Base-by-base conservation (phyloP, 176 grass and related monocot genomes). In the Ensete glaucum region DNA sequence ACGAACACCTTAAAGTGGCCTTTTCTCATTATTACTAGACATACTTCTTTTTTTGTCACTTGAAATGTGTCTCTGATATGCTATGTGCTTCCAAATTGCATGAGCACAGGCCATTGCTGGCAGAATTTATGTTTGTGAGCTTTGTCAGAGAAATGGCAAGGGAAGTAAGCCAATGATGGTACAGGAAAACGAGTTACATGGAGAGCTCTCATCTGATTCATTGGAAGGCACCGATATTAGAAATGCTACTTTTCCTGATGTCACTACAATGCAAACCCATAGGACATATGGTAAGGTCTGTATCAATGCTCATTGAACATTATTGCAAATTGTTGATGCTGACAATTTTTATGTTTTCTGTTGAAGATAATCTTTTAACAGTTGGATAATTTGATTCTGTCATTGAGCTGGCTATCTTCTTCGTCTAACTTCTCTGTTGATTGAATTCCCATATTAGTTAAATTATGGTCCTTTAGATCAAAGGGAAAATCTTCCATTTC, bases 281-380 rank as follows among this genome's bases (percentile, higher is more conserved):
- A 75, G 74, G 81, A 87, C 53, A 75, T 78, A 88, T 68, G 93
- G 93, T 97, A 97, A 97, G 90, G 90, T 97, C 88, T 82, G 90
- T 97, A 87, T 90, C 83, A 88, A 54, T 85, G 58, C 68, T 19
- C 15, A 77, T 12, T 15, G 64, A 34, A 43, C 48, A 23, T 52
- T 24, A 9, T 62, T 77, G 11, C 17, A 50, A 64, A n/a, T 13
- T 53, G n/a, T 77, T 23, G 11, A 6, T 23, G 1, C 11, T 19
- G 20, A 19, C 12, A 34, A 16, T 53, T 17, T 73, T 17, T 73
- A 11, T 73, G 5, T 11, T 54, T 73, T 7, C 11, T n/a, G 5
- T 13, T 24, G 16, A 58, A 58, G 14, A 58, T 43, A 43, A 43
- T 43, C 34, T 69, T 68, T 43, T 49, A 17, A 29, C 22, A 1